Evolutionary conservation across 179 eudicot species (phyloP).

Genomic region (Silene noctiflora): DNA sequence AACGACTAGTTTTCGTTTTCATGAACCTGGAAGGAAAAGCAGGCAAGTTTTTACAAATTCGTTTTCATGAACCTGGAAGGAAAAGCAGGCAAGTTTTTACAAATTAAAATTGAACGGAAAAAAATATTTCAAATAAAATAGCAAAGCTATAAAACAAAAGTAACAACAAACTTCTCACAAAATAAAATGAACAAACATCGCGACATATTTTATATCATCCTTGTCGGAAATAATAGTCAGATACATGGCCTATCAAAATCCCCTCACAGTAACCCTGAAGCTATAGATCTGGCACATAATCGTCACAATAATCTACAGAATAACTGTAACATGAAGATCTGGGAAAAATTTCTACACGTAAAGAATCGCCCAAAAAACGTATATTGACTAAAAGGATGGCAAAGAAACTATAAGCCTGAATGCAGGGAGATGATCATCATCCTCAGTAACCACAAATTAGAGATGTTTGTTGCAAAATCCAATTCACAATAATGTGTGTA

Average conservation of each 20-base stretch:
- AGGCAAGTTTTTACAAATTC: too few relatives aligned
- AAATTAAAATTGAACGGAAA: too few relatives aligned
- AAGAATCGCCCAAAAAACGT: slow-evolving; percentile 25
- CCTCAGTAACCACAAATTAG: slow-evolving; percentile 14
- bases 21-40: too few relatives aligned
- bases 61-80: too few relatives aligned
- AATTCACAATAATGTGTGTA: slow-evolving; percentile 27
- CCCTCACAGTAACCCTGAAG: slow-evolving; percentile 18
- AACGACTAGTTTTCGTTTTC: too few relatives aligned
- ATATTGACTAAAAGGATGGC: slow-evolving; percentile 20
- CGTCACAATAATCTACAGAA: slow-evolving; percentile 14
- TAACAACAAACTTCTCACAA: background rate
- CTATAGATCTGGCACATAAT: slow-evolving; percentile 3
- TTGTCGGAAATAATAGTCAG: background rate
- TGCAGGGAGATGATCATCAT: slow-evolving; percentile 9
- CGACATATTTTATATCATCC: background rate
- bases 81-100: too few relatives aligned
- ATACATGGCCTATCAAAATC: slow-evolving; percentile 23
- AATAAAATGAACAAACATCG: background rate
- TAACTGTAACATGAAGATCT: slow-evolving; percentile 5
- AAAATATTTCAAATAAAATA: too few relatives aligned
- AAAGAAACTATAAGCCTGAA: slow-evolving; percentile 24
- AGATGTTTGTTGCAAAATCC: slow-evolving; percentile 14
- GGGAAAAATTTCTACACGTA: slow-evolving; percentile 20
- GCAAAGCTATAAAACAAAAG: background rate